A percentile compares a stretch with the other conserved stretches of the same genome.
These are phyloP conservation scores for Aurifilum marmelostoma DNA, from an alignment of 2,329 filamentous ascomycete species.

Conservation along the genomic window DNA sequence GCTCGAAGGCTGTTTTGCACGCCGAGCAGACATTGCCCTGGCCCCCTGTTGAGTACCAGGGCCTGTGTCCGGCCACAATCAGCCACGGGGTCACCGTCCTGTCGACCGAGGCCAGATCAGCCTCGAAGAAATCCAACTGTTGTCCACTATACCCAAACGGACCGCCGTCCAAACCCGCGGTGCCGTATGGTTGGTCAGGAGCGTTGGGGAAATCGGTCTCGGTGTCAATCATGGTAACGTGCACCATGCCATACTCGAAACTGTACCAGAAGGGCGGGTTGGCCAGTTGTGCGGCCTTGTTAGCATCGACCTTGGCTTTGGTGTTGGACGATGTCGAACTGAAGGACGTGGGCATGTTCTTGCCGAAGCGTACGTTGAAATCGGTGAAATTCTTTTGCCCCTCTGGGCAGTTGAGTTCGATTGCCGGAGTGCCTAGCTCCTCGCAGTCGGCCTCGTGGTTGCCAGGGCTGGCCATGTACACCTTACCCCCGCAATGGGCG, in stretches of 20 bases:
- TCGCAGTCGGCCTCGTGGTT: conserved; percentile 63
- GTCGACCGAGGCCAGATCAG: conserved; percentile 60
- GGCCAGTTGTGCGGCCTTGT: conserved; percentile 48
- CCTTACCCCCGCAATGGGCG: conserved; percentile 57
- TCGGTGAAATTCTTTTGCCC: conserved; percentile 66
- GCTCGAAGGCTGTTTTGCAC: conserved; percentile 58
- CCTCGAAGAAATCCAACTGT: conserved; percentile 57
- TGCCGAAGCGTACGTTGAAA: conserved; percentile 58
- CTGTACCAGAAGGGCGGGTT: conserved; percentile 63
- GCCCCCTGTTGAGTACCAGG: conserved; percentile 50
- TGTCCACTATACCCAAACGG: conserved; percentile 54
- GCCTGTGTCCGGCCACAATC: conserved; percentile 47
- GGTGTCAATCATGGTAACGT: conserved; percentile 59
- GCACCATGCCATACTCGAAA: conserved; percentile 62
- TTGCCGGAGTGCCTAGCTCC: conserved; percentile 39
- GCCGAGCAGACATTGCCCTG: conserved; percentile 41
- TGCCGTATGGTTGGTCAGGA: conserved; percentile 48
- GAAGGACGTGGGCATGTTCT: conserved; percentile 56
- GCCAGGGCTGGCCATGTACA: conserved; percentile 60
- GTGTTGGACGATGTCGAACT: conserved; percentile 49
- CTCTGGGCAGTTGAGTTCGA: conserved; percentile 44
- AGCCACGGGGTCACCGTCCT: conserved; percentile 58
- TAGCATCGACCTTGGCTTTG: conserved; percentile 47
- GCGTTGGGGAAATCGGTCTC: conserved; percentile 59
- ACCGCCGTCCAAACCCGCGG: conserved; percentile 47